phyloP scores from a whole-genome alignment of 106 monocot genomes.

The Iris macrosiphon region DNA sequence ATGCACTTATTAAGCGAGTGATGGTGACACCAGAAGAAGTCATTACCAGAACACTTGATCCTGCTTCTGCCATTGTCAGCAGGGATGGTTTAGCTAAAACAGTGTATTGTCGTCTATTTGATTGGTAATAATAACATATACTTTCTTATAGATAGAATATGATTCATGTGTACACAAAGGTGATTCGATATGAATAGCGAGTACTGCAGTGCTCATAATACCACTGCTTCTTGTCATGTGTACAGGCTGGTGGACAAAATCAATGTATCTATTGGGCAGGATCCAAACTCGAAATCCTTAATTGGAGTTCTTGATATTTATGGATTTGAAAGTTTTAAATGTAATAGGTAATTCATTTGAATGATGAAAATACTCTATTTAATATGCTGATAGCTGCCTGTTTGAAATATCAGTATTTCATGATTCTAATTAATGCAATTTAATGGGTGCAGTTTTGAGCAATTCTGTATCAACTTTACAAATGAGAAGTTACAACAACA shows the following conservation, averaged over 20 bases:
- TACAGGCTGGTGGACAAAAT: conserved; percentile 78
- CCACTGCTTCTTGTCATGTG: too few species aligned
- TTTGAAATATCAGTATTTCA: not conserved
- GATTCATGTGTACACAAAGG: too few species aligned
- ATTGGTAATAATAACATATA: conserved; percentile 48
- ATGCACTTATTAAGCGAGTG: conserved; percentile 60
- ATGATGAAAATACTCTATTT: not conserved
- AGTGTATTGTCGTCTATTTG: conserved; percentile 76
- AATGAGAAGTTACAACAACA: conserved; percentile 98
- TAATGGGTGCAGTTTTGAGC: conserved; percentile 60
- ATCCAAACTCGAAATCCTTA: conserved; percentile 69
- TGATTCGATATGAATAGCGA: too few species aligned
- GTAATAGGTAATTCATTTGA: conserved; percentile 49
- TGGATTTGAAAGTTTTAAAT: conserved; percentile 94
- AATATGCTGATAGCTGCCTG: not conserved
- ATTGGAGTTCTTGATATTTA: conserved; percentile 96
- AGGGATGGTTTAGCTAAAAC: conserved; percentile 82
- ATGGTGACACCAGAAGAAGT: conserved; percentile 80
- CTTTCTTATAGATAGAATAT: too few species aligned
- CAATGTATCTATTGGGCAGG: conserved; percentile 79
- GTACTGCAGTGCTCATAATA: too few species aligned
- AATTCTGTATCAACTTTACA: conserved; percentile 93
- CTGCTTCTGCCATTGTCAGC: conserved; percentile 58
- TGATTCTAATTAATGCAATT: not conserved
- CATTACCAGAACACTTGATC: conserved; percentile 68